Conservation (phyloP, 2,329 filamentous ascomycete species). For the Colletotrichum cuscutae region DNA sequence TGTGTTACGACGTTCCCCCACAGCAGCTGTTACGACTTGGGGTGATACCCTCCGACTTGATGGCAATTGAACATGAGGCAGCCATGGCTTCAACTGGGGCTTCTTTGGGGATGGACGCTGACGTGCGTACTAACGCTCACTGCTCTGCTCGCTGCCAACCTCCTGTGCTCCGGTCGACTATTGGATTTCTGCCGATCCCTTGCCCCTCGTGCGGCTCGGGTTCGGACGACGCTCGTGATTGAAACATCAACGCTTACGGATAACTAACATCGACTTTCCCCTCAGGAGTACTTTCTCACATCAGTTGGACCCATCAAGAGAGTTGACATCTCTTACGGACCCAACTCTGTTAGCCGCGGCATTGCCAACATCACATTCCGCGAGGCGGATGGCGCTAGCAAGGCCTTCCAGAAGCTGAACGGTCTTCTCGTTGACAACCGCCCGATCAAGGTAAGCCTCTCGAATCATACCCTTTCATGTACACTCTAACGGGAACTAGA, state of each 20-base stretch:
- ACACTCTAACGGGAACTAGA: conserved; percentile 59
- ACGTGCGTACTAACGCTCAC: conserved; percentile 42
- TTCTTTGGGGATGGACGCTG: conserved; percentile 16
- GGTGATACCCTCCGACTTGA: conserved; percentile 33
- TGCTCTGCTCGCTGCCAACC: conserved; percentile 48
- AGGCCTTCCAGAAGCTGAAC: conserved; percentile 86
- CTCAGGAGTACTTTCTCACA: conserved; percentile 95
- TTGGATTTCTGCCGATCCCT: conserved; percentile 36
- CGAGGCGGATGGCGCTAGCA: conserved; percentile 82
- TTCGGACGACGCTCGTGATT: conserved; percentile 38
- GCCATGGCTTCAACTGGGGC: neutral
- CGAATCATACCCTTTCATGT: neutral
- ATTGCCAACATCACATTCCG: conserved; percentile 90
- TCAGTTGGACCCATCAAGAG: conserved; percentile 91
- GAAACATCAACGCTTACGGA: conserved; percentile 51
- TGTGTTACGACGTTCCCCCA: conserved; percentile 8
- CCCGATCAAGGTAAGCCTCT: conserved; percentile 81
- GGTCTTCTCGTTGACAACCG: conserved; percentile 89
- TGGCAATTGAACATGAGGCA: conserved; percentile 19
- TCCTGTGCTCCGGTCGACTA: conserved; percentile 11
- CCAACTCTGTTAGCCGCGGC: conserved; percentile 90
- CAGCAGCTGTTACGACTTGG: conserved; percentile 25
- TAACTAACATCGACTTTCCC: conserved; percentile 74
- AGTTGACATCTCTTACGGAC: conserved; percentile 92
- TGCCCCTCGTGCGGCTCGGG: conserved; percentile 37